phyloP scores from a whole-genome alignment of 495 filamentous ascomycete genomes.

The Penicillium roqueforti region DNA sequence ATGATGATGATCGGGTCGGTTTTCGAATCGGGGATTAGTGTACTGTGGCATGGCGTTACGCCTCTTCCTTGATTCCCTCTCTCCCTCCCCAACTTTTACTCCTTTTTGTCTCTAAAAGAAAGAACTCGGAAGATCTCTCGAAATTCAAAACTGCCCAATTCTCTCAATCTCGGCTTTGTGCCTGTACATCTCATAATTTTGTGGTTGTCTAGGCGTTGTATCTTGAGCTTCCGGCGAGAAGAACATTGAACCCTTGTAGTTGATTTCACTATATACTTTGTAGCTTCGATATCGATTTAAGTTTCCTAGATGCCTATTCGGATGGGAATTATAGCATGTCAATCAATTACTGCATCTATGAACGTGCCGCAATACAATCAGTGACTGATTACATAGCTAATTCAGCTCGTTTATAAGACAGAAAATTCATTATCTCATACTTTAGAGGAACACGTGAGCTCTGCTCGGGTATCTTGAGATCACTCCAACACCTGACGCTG shows the following conservation, averaged over 20 bases:
- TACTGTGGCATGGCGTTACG: constrained; percentile 44
- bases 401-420: not conserved
- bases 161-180: constrained; percentile 17
- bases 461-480: constrained; percentile 19
- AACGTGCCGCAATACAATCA: not conserved
- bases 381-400: not conserved
- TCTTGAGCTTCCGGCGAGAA: not conserved
- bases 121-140: constrained; percentile 41
- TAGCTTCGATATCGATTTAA: not conserved
- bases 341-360: not conserved
- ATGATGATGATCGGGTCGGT: constrained; percentile 49
- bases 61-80: constrained; percentile 33
- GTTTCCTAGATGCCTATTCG: not conserved
- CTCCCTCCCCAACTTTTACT: constrained; percentile 21
- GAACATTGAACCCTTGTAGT: not conserved
- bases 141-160: constrained; percentile 43
- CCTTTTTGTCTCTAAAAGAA: constrained; percentile 40
- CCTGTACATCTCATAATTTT: not conserved
- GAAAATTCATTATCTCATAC: not conserved
- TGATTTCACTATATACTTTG: not conserved
- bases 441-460: not conserved
- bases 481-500: constrained; percentile 13
- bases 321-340: not conserved
- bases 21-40: constrained; percentile 41
- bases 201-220: not conserved